Base-by-base conservation (phyloP, 2,329 filamentous ascomycete genomes). In the Calonectria pseudoturangicola region DNA sequence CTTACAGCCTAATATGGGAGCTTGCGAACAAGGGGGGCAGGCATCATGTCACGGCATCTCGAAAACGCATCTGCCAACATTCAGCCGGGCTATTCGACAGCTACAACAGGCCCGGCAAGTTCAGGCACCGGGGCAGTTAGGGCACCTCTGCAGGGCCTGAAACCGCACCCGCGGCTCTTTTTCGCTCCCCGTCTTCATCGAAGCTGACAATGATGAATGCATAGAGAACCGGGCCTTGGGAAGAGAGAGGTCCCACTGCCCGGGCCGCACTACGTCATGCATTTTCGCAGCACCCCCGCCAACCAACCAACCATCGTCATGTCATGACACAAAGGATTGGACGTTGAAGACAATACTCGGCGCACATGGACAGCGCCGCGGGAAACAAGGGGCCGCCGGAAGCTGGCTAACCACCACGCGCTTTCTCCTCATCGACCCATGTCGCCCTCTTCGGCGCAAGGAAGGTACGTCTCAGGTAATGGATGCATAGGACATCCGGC, bases 191-290 rank as follows among this genome's bases (percentile, higher is more conserved):
- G 36, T 41, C 54, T 25, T 41, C 33, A 27, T 60, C 33, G 45
- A 48, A n/a, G 45, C 45, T 27, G 18, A 9, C 43, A 4, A 48
- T n/a, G 50, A 28, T 12, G 28, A 54, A 63, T 33, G 27, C 41
- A 15, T 18, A 47, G 25, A 21, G 39, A 63, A 27, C 25, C n/a
- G 58, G 15, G 16, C 27, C 45, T 33, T 33, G n/a, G 33, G 12
- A 28, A 33, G 39, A 56, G 39, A 56, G 41, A 30, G 48, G 66
- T 70, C 73, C 66, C 73, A 74, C 76, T 72, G 54, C 76, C 76
- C 41, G 28, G 43, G 74, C 71, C 56, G 67, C 71, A 72, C 78
- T 80, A 80, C 78, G 78, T 80, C 78, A 80, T 80, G 77, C 77
- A 80, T 70, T 76, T 79, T 72, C 74, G 73, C 58, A n/a, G n/a